Conservation (phyloP, 1,284 basidiomycete genomes). For the Bondarzewia mesenterica region DNA sequence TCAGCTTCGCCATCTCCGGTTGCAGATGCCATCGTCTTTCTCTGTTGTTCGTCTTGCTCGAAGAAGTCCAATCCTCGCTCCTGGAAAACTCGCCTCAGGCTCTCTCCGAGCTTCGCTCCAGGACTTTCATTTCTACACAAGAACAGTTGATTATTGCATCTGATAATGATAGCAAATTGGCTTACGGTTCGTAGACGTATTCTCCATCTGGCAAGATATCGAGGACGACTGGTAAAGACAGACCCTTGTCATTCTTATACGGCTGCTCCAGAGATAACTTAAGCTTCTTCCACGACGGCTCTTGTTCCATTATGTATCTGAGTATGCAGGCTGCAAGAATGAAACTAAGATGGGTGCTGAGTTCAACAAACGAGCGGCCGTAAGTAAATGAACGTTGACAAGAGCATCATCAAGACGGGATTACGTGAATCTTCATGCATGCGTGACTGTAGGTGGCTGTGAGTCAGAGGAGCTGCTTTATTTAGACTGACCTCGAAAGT, state of each 20-base stretch:
- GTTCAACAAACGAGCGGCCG: neutral
- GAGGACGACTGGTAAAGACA: conserved; percentile 48
- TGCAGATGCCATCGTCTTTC: conserved; percentile 8
- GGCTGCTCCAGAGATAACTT: conserved; percentile 66
- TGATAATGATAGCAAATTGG: neutral
- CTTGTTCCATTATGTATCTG: neutral
- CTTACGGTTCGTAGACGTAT: conserved; percentile 62
- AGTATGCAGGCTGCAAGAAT: too few relatives aligned
- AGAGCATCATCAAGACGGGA: too few relatives aligned
- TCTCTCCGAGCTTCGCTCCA: conserved; percentile 46
- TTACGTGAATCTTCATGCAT: too few relatives aligned
- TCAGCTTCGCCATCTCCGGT: conserved; percentile 15
- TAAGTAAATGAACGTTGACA: too few relatives aligned
- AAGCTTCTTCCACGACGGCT: conserved; percentile 44
- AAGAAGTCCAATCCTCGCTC: conserved; percentile 73
- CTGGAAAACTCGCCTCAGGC: conserved; percentile 57
- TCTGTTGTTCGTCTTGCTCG: conserved; percentile 37
- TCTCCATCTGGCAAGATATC: conserved; percentile 68
- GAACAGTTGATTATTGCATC: conserved; percentile 4
- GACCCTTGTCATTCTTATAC: conserved; percentile 67
- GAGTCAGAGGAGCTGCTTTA: too few relatives aligned
- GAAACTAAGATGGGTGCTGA: neutral
- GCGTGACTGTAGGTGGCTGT: too few relatives aligned
- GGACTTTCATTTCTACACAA: conserved; percentile 42
- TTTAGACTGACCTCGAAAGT: neutral